Conservation (phyloP, 352 stramenopile species). For the Phytophthora aleatoria region DNA sequence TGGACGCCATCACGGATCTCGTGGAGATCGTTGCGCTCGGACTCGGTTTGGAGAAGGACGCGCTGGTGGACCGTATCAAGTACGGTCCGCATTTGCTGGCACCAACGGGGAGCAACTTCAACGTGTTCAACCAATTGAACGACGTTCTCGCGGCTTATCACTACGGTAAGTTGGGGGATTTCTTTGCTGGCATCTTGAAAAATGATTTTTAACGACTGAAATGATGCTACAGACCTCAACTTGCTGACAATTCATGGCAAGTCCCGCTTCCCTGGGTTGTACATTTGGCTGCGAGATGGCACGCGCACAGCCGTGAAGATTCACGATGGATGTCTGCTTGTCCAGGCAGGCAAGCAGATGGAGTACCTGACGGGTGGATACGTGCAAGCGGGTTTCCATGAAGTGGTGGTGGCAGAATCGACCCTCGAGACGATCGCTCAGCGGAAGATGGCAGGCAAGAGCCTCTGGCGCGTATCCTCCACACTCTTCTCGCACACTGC, state of each 20-base stretch:
- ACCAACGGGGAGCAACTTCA: constrained; percentile 90
- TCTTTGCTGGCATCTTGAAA: background rate
- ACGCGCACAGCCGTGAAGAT: constrained; percentile 87
- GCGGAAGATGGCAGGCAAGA: constrained; percentile 71
- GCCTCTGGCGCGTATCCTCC: constrained; percentile 91
- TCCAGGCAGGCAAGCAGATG: constrained; percentile 92
- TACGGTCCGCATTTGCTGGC: constrained; percentile 90
- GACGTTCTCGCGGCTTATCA: constrained; percentile 93
- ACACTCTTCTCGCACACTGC: constrained; percentile 93
- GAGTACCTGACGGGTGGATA: constrained; percentile 93
- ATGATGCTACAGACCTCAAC: constrained; percentile 81
- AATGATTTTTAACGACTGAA: constrained; percentile 9
- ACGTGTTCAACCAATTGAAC: constrained; percentile 76
- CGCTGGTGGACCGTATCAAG: constrained; percentile 79
- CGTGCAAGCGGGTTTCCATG: constrained; percentile 92
- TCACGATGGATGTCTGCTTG: constrained; percentile 89
- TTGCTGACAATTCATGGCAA: constrained; percentile 94
- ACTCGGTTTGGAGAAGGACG: constrained; percentile 82
- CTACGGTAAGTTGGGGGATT: constrained; percentile 55
- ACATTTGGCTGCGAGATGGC: constrained; percentile 91
- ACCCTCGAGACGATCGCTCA: constrained; percentile 77
- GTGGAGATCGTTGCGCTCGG: constrained; percentile 89
- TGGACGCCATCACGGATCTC: constrained; percentile 76
- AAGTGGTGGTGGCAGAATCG: constrained; percentile 86
- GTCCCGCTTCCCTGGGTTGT: constrained; percentile 90